Evolutionary conservation across 2,329 filamentous ascomycete species (phyloP), one percentile per base, ranked within the genome.

Genomic region (Karstenula rhodostoma): DNA sequence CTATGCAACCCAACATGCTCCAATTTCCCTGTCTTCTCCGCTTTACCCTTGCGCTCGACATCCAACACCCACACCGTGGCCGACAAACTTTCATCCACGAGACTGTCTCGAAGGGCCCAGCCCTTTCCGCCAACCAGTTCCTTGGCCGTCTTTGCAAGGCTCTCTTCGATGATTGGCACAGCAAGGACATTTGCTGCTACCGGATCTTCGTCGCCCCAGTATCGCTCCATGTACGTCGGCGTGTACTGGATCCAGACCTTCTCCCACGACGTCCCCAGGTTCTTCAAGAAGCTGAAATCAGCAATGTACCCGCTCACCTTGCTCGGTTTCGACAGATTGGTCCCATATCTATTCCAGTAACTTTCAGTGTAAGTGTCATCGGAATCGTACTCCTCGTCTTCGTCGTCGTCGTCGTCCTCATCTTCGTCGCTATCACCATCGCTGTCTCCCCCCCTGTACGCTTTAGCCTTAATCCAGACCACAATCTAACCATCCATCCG

Each of bases 171-270:
- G 3, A 43, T 29, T 13, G 35, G 50, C 3, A 53, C 50, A 2
- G 37, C 50, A 22, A 53, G n/a, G 23, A 53, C 33, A 15, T 53
- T 53, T 10, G 50, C 50, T 22, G 35, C 6, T 53, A 53, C 35
- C n/a, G 35, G 35, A 17, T 52, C 56, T 13, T 35, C 23, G 15
- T 50, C 55, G n/a, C 46, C 55, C 13, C n/a, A 58, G 37, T 46
- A 46, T 12, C 29, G 3, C 37, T 43, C 19, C 56, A 51, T 58
- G 29, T 51, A 58, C 17, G 37, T 51, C 17, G 56, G 56, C 13
- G 48, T 52, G 37, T 58, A 58, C 35, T 58, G 19, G 25, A 52
- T 52, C 37, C 44, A 17, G n/a, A 58, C 25, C 15, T 42, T 46
- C 47, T 58, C 42, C 56, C 56, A 58, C 2, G 13, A 33, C 5